Percentiles rank a stretch among this genome's conserved stretches.
phyloP scores from a whole-genome alignment of 768 basidiomycete genomes.

The Hortiboletus campestris region DNA sequence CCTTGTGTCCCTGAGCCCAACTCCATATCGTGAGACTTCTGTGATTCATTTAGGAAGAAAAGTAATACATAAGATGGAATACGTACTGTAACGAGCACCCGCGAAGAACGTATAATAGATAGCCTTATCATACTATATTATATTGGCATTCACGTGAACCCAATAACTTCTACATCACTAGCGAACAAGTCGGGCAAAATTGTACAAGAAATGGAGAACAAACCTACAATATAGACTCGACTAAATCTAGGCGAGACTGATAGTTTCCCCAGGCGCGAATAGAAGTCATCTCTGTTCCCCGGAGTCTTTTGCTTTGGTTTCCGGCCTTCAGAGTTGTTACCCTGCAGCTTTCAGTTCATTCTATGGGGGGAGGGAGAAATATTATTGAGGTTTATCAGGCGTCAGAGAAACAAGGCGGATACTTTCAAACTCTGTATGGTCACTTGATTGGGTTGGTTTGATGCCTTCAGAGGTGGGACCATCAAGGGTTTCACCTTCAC shows the following conservation, averaged over 20 bases:
- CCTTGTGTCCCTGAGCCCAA: too few relatives aligned
- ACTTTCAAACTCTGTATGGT: constrained; percentile 10
- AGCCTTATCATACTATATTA: neutral
- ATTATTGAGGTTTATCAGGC: neutral
- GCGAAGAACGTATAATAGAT: neutral
- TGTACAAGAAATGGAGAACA: neutral
- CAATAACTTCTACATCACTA: neutral
- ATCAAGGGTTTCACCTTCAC: neutral
- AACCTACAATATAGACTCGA: neutral
- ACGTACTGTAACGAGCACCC: neutral
- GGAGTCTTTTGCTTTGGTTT: constrained; percentile 14
- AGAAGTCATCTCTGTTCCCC: neutral
- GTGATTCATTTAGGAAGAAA: neutral
- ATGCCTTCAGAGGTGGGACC: neutral
- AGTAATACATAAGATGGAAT: neutral
- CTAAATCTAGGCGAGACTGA: constrained; percentile 17
- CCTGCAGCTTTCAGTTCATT: constrained; percentile 11
- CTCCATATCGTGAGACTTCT: too few relatives aligned
- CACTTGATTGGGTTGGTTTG: neutral
- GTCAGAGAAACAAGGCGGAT: neutral
- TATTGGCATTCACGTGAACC: neutral
- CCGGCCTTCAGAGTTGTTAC: neutral
- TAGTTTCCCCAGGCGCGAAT: constrained; percentile 8
- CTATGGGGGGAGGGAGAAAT: neutral
- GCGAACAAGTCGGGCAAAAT: neutral